Evolutionary conservation across 2,329 filamentous ascomycete species (phyloP), one percentile per base, ranked within the genome.

Genomic region (Monosporascus sp.): DNA sequence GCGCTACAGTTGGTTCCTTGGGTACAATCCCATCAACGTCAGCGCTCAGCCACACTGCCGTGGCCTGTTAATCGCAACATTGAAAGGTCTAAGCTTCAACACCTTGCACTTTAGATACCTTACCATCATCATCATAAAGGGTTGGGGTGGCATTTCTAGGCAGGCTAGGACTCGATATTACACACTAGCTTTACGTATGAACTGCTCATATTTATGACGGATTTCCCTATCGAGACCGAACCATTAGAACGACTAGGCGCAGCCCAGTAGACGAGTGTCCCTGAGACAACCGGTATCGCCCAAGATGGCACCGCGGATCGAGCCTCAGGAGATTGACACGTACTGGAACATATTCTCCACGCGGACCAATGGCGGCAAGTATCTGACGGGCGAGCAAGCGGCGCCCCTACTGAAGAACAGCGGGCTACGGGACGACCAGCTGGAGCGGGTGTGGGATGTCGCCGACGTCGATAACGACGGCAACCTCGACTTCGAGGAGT

Each of bases 401-500:
- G 81, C 81, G 48, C 81, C 81, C 14, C 79, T 84, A 42, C 75
- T 84, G 50, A 84, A 84, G 71, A 84, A 84, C 72, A 83, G 80
- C 60, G 81, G 81, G 14, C 70, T 84, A 57, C 77, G 79, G 52
- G 81, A 84, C 65, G 79, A 81, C 66, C 93, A 99, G 74, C 85
- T 99, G n/a, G 94, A 97, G 75, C 83, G 86, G 63, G 90, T 99
- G 57, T 99, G 94, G 94, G 94, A 99, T 67, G 80, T 99, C 57
- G 90, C 94, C 54, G 94, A 99, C 70, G 90, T 99, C 56, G 94
- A 99, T 73, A 92, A 92, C 63, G 94, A 99, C 75, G 94, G 94
- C 58, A 95, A 95, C 72, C 79, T 99, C 51, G 94, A 99, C 74
- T 99, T 99, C 76, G 94, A 99, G 75, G 94, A 99, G 78, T 99